Evolutionary conservation across 2,329 filamentous ascomycete genomes (phyloP).

Genomic region (Botryotinia narcissicola): DNA sequence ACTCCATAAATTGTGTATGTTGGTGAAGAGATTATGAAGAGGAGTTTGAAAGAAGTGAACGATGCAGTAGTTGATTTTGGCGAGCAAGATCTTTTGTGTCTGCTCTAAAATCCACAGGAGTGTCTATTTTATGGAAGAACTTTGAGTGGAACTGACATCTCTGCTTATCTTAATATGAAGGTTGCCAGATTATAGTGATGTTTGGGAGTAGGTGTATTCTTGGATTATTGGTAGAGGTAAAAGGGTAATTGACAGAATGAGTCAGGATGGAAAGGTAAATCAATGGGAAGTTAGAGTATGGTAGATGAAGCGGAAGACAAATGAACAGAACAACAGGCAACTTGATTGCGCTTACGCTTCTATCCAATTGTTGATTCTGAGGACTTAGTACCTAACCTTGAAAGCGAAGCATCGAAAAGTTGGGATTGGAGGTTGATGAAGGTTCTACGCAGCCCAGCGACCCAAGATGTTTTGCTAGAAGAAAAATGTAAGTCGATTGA

Average conservation of each 20-base stretch:
- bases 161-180: not conserved
- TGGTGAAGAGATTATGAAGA: not conserved
- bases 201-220: not conserved
- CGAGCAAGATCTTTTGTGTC: not conserved
- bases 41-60: not conserved
- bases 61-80: too few relatives aligned
- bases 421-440: not conserved
- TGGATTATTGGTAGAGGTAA: not conserved
- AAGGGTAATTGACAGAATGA: not conserved
- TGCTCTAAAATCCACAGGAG: not conserved
- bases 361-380: not conserved
- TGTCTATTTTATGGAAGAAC: not conserved
- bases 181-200: not conserved
- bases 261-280: not conserved
- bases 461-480: not conserved
- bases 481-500: not conserved
- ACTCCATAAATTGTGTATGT: not conserved
- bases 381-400: rapidly evolving
- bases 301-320: not conserved
- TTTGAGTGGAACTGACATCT: not conserved
- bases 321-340: not conserved
- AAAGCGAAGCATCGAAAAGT: not conserved
- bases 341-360: not conserved
- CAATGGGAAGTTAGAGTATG: not conserved
- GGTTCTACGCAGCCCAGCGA: not conserved